phyloP scores from a whole-genome alignment of 2,329 filamentous ascomycete genomes.

The Claviceps fusiformis region DNA sequence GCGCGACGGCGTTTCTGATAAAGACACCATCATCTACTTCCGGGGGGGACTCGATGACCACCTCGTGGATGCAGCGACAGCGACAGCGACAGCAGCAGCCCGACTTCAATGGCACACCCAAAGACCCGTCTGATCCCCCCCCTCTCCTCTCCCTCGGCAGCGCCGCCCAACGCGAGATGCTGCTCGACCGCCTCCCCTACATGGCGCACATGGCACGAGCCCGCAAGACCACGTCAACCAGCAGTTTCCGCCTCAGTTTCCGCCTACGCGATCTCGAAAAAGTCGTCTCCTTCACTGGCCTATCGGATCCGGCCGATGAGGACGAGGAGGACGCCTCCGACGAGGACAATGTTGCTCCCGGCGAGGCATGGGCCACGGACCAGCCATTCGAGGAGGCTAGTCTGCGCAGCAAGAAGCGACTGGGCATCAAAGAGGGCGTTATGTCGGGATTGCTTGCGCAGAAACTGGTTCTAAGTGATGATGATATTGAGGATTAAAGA shows the following conservation, averaged over 20 bases:
- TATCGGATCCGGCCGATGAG: slow-evolving; percentile 35
- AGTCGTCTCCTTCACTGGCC: slow-evolving; percentile 53
- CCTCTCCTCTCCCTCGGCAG: slow-evolving; percentile 47
- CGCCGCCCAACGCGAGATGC: slow-evolving; percentile 56
- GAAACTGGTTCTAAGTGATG: slow-evolving; percentile 63
- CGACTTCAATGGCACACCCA: neutral
- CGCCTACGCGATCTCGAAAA: slow-evolving; percentile 49
- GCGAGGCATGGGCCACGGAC: slow-evolving; percentile 48
- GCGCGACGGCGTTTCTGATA: slow-evolving; percentile 33
- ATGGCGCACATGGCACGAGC: slow-evolving; percentile 51
- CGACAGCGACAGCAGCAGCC: slow-evolving; percentile 11
- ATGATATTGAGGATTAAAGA: slow-evolving; percentile 62
- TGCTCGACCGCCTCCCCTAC: slow-evolving; percentile 81
- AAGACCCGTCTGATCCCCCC: slow-evolving; percentile 9
- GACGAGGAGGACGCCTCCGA: slow-evolving; percentile 15
- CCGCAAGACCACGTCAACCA: slow-evolving; percentile 19
- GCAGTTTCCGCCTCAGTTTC: slow-evolving; percentile 16
- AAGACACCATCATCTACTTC: slow-evolving; percentile 21
- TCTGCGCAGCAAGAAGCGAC: slow-evolving; percentile 31
- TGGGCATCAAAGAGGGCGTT: slow-evolving; percentile 22
- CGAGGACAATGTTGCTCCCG: slow-evolving; percentile 28
- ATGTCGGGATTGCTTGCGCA: slow-evolving; percentile 37
- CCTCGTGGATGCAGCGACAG: slow-evolving; percentile 22
- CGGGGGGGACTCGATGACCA: slow-evolving; percentile 8
- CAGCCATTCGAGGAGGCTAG: slow-evolving; percentile 40